Evolutionary conservation across 495 filamentous ascomycete species (phyloP).

Genomic region (Penicillium riverlandense): DNA sequence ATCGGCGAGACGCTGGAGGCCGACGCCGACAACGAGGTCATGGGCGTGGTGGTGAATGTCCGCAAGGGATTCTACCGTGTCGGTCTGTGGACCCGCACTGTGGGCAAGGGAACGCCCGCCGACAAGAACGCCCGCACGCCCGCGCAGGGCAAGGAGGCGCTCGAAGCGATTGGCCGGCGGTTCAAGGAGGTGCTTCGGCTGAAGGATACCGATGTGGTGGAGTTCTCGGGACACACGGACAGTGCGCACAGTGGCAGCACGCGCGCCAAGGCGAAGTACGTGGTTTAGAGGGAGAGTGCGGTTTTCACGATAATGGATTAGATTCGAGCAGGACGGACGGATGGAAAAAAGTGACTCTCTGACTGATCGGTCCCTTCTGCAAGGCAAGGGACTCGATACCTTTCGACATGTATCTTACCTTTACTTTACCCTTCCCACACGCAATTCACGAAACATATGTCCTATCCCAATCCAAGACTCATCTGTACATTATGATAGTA

Average conservation of each 20-base stretch:
- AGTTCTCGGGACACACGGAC: slow-evolving; percentile 96
- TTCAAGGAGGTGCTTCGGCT: slow-evolving; percentile 89
- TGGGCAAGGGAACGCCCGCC: slow-evolving; percentile 70
- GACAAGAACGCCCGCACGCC: slow-evolving; percentile 63
- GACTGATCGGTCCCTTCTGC: too few relatives aligned
- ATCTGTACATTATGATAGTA: too few relatives aligned
- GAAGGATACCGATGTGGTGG: slow-evolving; percentile 64
- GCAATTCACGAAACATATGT: slow-evolving; percentile 21
- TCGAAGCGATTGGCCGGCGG: slow-evolving; percentile 72
- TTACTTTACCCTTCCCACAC: slow-evolving; percentile 6
- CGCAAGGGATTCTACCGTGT: slow-evolving; percentile 97
- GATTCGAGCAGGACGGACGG: background rate
- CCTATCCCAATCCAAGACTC: background rate
- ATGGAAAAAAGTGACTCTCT: background rate
- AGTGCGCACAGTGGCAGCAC: slow-evolving; percentile 87
- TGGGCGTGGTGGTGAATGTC: slow-evolving; percentile 99
- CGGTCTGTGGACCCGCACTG: slow-evolving; percentile 85
- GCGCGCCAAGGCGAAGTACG: slow-evolving; percentile 89
- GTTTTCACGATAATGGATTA: background rate
- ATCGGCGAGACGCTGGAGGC: slow-evolving; percentile 98
- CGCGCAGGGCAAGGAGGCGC: slow-evolving; percentile 76
- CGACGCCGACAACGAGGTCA: slow-evolving; percentile 85
- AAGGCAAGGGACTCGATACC: slow-evolving; percentile 11
- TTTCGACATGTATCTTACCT: slow-evolving; percentile 25
- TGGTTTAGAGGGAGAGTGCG: slow-evolving; percentile 47